Evolutionary conservation across 768 basidiomycete genomes (phyloP).

Genomic region (Pleurotus tuoliensis): DNA sequence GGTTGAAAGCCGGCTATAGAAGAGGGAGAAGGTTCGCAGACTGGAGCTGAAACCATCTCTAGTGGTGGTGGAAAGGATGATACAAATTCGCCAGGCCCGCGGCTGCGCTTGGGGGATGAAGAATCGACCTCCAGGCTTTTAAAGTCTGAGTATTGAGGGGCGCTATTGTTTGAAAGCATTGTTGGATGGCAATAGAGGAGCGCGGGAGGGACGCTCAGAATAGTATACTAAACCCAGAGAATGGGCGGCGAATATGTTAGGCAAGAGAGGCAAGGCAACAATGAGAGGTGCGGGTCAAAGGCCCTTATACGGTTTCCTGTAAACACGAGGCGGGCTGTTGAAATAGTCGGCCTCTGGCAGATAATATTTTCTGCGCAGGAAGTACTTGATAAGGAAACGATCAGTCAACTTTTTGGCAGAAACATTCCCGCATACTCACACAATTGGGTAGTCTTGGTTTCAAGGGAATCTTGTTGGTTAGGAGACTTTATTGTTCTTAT

Average conservation of each 20-base stretch:
- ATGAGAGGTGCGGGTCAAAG: constrained; percentile 6
- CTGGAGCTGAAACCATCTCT: constrained; percentile 22
- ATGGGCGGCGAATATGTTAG: constrained; percentile 16
- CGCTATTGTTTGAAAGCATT: constrained; percentile 29
- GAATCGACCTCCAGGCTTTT: constrained; percentile 24
- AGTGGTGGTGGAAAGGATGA: constrained; percentile 10
- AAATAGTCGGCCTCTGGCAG: background rate
- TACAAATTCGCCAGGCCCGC: constrained; percentile 36
- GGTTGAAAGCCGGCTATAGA: constrained; percentile 42
- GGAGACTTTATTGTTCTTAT: constrained; percentile 39
- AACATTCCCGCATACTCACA: background rate
- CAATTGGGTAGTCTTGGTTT: constrained; percentile 7
- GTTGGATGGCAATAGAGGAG: constrained; percentile 13
- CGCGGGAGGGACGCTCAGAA: constrained; percentile 20
- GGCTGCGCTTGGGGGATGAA: constrained; percentile 30
- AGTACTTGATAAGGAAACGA: background rate
- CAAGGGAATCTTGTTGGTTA: background rate
- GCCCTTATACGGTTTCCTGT: constrained; percentile 1
- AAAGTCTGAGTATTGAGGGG: constrained; percentile 19
- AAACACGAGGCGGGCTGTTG: constrained; percentile 5
- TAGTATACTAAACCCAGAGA: constrained; percentile 27
- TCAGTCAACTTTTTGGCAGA: background rate
- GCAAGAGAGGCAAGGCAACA: constrained; percentile 12
- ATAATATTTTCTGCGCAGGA: background rate
- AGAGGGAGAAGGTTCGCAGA: constrained; percentile 20